phyloP scores from a whole-genome alignment of 345 rosid genomes.

The Gossypium mustelinum region DNA sequence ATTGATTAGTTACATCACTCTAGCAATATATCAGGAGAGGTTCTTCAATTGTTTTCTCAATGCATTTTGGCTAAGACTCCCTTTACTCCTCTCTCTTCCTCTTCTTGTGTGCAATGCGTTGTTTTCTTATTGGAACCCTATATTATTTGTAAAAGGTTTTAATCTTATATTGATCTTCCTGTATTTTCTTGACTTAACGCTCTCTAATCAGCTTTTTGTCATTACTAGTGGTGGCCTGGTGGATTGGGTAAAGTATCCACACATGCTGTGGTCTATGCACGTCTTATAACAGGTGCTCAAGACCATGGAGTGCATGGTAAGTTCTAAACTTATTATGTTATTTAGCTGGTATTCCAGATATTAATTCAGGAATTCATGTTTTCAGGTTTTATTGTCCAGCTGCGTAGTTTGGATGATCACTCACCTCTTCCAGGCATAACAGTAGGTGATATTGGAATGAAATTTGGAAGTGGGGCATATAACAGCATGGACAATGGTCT shows the following conservation, averaged over 20 bases:
- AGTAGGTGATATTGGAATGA: slow-evolving; percentile 90
- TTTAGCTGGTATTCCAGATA: not conserved
- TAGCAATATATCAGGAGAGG: not conserved
- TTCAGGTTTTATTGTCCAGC: slow-evolving; percentile 93
- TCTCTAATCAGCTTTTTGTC: slow-evolving; percentile 7
- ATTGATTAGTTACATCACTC: not conserved
- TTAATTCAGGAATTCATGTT: slow-evolving; percentile 27
- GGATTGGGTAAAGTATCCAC: slow-evolving; percentile 90
- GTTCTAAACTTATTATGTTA: slow-evolving; percentile 5
- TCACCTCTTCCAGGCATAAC: slow-evolving; percentile 91
- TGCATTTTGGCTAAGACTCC: not conserved
- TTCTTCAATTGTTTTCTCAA: not conserved
- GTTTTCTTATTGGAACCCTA: not conserved
- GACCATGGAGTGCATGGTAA: slow-evolving; percentile 92
- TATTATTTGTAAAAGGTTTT: not conserved
- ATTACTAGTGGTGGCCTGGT: slow-evolving; percentile 98
- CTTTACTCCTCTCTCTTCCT: not conserved
- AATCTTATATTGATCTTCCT: slow-evolving; percentile 6
- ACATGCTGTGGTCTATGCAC: slow-evolving; percentile 92
- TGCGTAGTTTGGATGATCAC: slow-evolving; percentile 91
- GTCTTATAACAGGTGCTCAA: slow-evolving; percentile 66
- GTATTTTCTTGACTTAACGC: not conserved
- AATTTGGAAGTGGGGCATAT: slow-evolving; percentile 90
- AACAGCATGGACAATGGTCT: slow-evolving; percentile 96
- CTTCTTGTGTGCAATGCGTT: not conserved